Evolutionary conservation across 441 rosid species (phyloP), one percentile per base, ranked within the genome.

Genomic region (Kokia cookei): DNA sequence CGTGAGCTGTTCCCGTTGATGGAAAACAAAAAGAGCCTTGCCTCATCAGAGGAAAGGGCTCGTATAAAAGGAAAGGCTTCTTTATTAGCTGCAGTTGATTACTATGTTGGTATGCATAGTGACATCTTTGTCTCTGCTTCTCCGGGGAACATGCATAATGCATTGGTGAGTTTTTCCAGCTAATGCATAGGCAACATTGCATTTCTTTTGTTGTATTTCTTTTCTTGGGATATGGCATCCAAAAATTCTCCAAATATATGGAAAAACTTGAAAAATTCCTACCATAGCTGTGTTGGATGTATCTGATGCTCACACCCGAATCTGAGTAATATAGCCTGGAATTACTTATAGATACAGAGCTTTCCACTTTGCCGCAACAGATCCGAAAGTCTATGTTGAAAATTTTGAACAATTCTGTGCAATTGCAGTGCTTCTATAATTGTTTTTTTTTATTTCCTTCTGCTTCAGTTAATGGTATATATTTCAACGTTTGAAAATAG

Each of bases 101-200:
- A 96, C 78, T 88, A 96, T 26, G 85, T 96, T 6, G 86, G 88
- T 75, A 84, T 93, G 94, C 94, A 91, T 71, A 96, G 99, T 7
- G 89, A 93, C 80, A 85, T 96, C 60, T 96, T 96, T 84, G 82
- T 96, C 81, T 93, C 99, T 10, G 98, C 99, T 42, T 96, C 99
- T 54, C 98, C 94, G n/a, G 98, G 99, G 65, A 96, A 96, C 72
- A 96, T 96, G 99, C 99, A 93, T 83, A 96, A 96, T 70, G 98
- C 98, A 22, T 64, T 93, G 77, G 99, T 91, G 75, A 85, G 91
- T 81, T 54, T 26, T 70, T 48, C 48, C 19, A 35, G 19, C 50
- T 17, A 12, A 47, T 14, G 40, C 71, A 47, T 29, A 6, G 40
- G 19, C 13, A 66, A 47, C 42, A 14, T 1, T 47, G 57, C 57